Conservation (phyloP, 75 land plant genomes). For the Adiantum capillusveneris region DNA sequence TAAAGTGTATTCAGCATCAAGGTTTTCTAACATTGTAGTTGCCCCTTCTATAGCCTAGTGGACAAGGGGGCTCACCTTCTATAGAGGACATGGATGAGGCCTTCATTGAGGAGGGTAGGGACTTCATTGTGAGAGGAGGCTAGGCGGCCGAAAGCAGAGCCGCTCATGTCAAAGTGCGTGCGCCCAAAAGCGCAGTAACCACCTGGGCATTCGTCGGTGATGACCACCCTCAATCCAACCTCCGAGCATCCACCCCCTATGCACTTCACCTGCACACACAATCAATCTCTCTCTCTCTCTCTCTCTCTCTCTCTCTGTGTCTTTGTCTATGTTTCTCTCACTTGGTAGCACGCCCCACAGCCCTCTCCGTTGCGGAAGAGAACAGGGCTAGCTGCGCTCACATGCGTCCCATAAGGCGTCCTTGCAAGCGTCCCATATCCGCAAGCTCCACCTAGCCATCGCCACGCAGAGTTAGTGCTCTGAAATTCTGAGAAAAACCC, state of each 20-base stretch:
- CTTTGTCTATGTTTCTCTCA: not conserved
- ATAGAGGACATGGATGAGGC: constrained; percentile 51
- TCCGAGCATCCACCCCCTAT: constrained; percentile 47
- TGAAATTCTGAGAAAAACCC: too few relatives aligned
- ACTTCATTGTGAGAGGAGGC: constrained; percentile 39
- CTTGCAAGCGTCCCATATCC: constrained; percentile 74
- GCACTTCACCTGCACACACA: constrained; percentile 51
- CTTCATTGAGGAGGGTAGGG: constrained; percentile 49
- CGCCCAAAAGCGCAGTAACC: constrained; percentile 59
- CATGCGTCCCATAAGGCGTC: constrained; percentile 52
- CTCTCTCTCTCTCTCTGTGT: not conserved
- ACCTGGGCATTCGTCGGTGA: constrained; percentile 91
- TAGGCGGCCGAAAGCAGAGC: constrained; percentile 74
- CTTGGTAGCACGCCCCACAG: constrained; percentile 75
- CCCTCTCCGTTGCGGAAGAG: constrained; percentile 68
- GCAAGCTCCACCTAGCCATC: constrained; percentile 89
- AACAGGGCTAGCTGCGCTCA: constrained; percentile 71
- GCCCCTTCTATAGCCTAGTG: too few relatives aligned
- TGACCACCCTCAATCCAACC: constrained; percentile 53
- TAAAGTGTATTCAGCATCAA: too few relatives aligned
- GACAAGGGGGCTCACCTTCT: constrained; percentile 59
- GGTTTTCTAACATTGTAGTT: too few relatives aligned
- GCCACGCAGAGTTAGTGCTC: too few relatives aligned
- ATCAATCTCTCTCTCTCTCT: too few relatives aligned
- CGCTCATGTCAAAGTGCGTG: constrained; percentile 86